Evolutionary conservation across 2,329 filamentous ascomycete genomes (phyloP).

Genomic region (Biscogniauxia marginata): DNA sequence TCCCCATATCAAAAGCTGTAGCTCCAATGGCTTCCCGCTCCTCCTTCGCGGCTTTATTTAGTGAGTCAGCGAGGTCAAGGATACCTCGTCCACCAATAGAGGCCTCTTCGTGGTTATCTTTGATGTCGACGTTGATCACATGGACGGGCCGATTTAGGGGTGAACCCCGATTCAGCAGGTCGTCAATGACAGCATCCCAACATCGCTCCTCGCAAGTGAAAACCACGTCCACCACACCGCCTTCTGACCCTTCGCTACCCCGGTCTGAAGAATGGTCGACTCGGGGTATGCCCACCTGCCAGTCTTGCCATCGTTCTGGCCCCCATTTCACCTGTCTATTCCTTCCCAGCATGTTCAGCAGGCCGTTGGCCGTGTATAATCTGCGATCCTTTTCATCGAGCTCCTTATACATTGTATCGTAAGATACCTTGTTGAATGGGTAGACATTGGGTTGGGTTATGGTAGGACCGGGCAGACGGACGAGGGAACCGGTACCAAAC

Average conservation of each 20-base stretch:
- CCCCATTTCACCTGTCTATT: constrained; percentile 93
- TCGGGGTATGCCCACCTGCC: constrained; percentile 82
- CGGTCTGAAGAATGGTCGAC: constrained; percentile 73
- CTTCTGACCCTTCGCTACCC: constrained; percentile 79
- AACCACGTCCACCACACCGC: constrained; percentile 87
- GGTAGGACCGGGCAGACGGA: constrained; percentile 86
- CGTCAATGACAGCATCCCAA: constrained; percentile 96
- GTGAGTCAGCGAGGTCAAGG: constrained; percentile 79
- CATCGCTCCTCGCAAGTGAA: constrained; percentile 98
- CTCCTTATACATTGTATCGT: constrained; percentile 91
- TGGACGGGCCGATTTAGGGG: constrained; percentile 91
- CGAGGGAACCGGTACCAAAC: constrained; percentile 92
- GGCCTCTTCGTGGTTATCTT: constrained; percentile 97
- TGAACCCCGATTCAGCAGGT: constrained; percentile 80
- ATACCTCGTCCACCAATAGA: constrained; percentile 88
- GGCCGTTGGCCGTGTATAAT: constrained; percentile 86
- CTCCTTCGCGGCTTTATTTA: constrained; percentile 77
- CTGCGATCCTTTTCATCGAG: constrained; percentile 80
- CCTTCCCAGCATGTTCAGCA: constrained; percentile 92
- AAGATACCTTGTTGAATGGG: constrained; percentile 95
- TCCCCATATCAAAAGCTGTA: constrained; percentile 67
- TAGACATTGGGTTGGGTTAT: constrained; percentile 96
- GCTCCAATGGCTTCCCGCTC: constrained; percentile 68
- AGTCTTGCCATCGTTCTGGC: constrained; percentile 97
- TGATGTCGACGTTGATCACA: constrained; percentile 98